A percentile compares a stretch with the other conserved stretches of the same genome.
Conservation (phyloP, 208 protist genomes). For the Leishmania gerbilli region DNA sequence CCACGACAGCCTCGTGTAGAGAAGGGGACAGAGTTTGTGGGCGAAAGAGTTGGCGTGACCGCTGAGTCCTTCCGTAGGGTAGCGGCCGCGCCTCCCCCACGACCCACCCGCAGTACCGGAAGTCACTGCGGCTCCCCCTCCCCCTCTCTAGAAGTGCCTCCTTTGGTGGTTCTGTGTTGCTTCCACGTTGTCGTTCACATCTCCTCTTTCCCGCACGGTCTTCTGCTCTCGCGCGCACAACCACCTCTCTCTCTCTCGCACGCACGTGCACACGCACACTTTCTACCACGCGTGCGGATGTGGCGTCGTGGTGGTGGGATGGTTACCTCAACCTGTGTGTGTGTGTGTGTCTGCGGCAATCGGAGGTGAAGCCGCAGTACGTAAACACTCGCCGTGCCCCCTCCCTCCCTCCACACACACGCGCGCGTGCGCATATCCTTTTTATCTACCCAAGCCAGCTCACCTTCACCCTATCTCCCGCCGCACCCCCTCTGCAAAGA, state of each 20-base stretch:
- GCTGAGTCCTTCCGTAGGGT: neutral
- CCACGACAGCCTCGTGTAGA: neutral
- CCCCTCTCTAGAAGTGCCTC: neutral
- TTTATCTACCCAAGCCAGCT: neutral
- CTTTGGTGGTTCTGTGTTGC: neutral
- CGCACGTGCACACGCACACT: too few species aligned
- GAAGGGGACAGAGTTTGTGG: neutral
- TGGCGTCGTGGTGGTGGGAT: too few species aligned
- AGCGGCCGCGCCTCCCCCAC: neutral
- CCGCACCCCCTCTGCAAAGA: neutral
- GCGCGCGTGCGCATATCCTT: too few species aligned
- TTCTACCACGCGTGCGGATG: too few species aligned
- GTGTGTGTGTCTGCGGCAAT: neutral
- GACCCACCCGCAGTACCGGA: neutral
- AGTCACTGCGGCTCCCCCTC: neutral
- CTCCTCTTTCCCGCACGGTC: too few species aligned
- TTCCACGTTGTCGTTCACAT: neutral
- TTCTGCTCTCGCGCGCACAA: too few species aligned
- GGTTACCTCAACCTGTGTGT: too few species aligned
- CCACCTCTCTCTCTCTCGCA: neutral
- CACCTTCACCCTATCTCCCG: neutral
- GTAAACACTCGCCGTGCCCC: neutral
- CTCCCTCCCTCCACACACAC: neutral
- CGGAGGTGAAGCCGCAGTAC: neutral
- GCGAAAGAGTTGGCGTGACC: neutral